Base-by-base conservation (phyloP, 2,329 filamentous ascomycete species). In the Ophiostoma ips region DNA sequence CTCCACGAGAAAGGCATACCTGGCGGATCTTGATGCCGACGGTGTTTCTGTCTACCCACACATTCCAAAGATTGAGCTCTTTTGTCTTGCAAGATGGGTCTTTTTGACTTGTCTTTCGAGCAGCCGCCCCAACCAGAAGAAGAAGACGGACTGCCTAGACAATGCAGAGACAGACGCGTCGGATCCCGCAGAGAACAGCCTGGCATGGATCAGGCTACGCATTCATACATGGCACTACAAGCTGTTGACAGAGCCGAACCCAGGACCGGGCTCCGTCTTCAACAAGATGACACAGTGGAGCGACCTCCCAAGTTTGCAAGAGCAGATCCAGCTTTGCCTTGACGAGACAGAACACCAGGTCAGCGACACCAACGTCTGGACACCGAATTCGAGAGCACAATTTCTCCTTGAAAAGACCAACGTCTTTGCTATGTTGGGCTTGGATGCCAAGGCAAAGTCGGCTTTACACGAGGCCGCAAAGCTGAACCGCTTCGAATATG, bases 21-120 rank as follows among this genome's bases (percentile, higher is more conserved):
- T 94, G n/a, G 66, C 67, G 2, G 77, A 76, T 15, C 71, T 96
- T 9, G 78, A 82, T 21, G 73, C 87, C 1, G 92, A 98, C 63
- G 92, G 92, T 11, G 83, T 94, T 43, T 83, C 85, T 0, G 83
- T 85, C 0, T 98, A 96, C 64, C 78, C 82, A 45, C 74, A 94
- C 52, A 88, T 88, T 18, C 87, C 89, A 1, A 76, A 84, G 56
- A 72, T 95, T 13, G 87, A 95, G 61, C 73, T 96, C 1, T 84
- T 96, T 55, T 82, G 80, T 55, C 69, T 95, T 7, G 86, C 89
- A 3, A 66, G 69, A 24, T 69, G 56, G 55, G 43, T 54, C 1
- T 53, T 58, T 13, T 10, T 40, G 2, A 15, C 15, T 1, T 31
- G n/a, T 28, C 33, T 21, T n/a, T 40, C 8, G 13, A 4, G 3